Base-by-base conservation (phyloP, 2,329 filamentous ascomycete species). In the Aurifilum marmelostoma region DNA sequence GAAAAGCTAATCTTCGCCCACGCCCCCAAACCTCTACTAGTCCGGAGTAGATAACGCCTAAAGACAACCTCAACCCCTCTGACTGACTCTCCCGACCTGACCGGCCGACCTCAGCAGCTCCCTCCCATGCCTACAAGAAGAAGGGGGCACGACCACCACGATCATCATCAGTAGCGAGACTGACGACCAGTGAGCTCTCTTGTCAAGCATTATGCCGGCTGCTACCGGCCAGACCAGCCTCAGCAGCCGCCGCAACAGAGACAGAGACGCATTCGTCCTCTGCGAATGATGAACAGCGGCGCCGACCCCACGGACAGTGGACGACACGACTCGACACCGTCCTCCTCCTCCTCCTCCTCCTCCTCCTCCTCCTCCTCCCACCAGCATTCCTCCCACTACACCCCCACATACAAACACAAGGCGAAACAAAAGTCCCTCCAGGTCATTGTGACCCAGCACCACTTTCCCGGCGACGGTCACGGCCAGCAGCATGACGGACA, bases 211-310 rank as follows among this genome's bases (percentile, higher is more conserved):
- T 69, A 71, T 71, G 69, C 68, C 69, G 69, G 69, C 69, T 67
- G 69, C 37, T 61, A 60, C 67, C 67, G 61, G 65, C 65, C 41
- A 32, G 37, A 47, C 61, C 61, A 47, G 39, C 32, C 41, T 67
- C 47, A 66, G 63, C 65, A 41, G 63, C 63, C 60, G 61, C 66
- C 52, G 54, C 54, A 47, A 41, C 52, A 61, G 61, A 50, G 47
- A 43, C 66, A 7, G n/a, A 58, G n/a, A 39, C 64, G 34, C 65
- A 32, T 34, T 58, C 54, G 27, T 50, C 56, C 27, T 39, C 37
- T 58, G 65, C 70, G 63, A 70, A 70, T 65, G 65, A 71, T 71
- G 70, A 71, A 70, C 70, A 60, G 65, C 63, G 67, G 43, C 37
- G 67, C 54, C 61, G 61, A 65, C 32, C 16, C 54, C 56, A 43